phyloP scores from a whole-genome alignment of 352 stramenopile species.

The Phytopythium mirpurense region DNA sequence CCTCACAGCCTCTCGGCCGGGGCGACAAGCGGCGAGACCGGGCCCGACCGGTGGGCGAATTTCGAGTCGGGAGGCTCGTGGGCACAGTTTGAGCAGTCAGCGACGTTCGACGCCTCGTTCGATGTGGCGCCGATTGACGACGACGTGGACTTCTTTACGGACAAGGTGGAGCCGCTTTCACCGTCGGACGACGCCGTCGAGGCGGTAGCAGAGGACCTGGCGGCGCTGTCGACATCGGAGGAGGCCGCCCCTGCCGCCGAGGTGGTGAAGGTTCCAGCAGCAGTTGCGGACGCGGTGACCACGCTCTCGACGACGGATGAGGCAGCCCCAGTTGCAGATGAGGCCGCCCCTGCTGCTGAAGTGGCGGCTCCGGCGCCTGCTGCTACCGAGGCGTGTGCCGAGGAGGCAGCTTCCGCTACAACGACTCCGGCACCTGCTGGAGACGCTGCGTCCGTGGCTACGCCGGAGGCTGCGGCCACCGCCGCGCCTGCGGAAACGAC shows the following conservation, averaged over 20 bases:
- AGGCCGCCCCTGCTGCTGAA: neutral
- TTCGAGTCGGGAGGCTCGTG: slow-evolving; percentile 60
- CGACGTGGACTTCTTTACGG: slow-evolving; percentile 27
- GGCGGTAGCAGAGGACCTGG: neutral
- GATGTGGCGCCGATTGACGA: slow-evolving; percentile 50
- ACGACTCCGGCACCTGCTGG: neutral
- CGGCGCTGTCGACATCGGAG: slow-evolving; percentile 7
- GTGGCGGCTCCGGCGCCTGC: neutral
- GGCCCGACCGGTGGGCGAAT: slow-evolving; percentile 49
- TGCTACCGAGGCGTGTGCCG: slow-evolving; percentile 10
- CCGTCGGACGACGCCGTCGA: neutral
- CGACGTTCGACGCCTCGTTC: slow-evolving; percentile 48
- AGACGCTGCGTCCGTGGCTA: neutral
- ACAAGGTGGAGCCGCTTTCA: slow-evolving; percentile 15
- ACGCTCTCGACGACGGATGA: too few relatives aligned
- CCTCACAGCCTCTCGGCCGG: slow-evolving; percentile 4
- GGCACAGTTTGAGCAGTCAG: slow-evolving; percentile 58
- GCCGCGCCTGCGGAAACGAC: neutral
- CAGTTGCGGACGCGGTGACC: too few relatives aligned
- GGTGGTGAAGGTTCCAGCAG: slow-evolving; percentile 10
- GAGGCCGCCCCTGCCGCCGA: neutral
- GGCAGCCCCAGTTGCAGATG: too few relatives aligned
- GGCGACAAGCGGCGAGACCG: slow-evolving; percentile 6
- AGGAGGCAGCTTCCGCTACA: neutral
- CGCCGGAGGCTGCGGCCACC: neutral